Evolutionary conservation across 2,329 filamentous ascomycete genomes (phyloP), one percentile per base, ranked within the genome.

Genomic region (Lachnellula arida): DNA sequence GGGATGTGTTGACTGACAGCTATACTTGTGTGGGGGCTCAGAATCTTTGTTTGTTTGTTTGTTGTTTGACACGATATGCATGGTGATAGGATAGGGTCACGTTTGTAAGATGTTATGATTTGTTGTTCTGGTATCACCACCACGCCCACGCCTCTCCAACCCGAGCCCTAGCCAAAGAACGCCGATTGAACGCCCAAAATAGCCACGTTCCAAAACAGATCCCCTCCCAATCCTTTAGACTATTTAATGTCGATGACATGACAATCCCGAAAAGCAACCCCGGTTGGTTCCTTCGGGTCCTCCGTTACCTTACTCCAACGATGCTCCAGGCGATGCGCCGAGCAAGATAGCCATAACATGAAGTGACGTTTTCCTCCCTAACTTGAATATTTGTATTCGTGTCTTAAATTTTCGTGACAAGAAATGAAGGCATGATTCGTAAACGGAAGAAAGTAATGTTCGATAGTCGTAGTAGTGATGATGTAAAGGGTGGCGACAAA

Each of bases 281-380:
- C 52, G 40, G 58, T 59, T 50, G 55, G 48, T 39, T 50, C 47
- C 51, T 53, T 51, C 46, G 48, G 49, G 22, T 53, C 50, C 44
- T 59, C 46, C 49, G 54, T 54, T 60, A 56, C 54, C 58, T 59
- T 61, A 60, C 58, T 60, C 54, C 58, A 61, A 65, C 60, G 55
- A 66, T 65, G 65, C 64, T 66, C 64, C 63, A 61, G 58, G 63
- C 65, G 55, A 52, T 64, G 59, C 63, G 59, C 65, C 63, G 59
- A 62, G 64, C 61, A 62, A 62, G 59, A 62, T 60, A 66, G 55
- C 28, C 59, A 44, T 55, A 52, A 57, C 51, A 51, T 54, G 49
- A 60, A 57, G 49, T 55, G 47, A 48, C 54, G 46, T 61, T 61
- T 63, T 58, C 58, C 59, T 58, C 58, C 56, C 54, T 46, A 54